A percentile compares a stretch with the other conserved stretches of the same genome.
Conservation (phyloP, 495 filamentous ascomycete species). For the Xylaria flabelliformis region DNA sequence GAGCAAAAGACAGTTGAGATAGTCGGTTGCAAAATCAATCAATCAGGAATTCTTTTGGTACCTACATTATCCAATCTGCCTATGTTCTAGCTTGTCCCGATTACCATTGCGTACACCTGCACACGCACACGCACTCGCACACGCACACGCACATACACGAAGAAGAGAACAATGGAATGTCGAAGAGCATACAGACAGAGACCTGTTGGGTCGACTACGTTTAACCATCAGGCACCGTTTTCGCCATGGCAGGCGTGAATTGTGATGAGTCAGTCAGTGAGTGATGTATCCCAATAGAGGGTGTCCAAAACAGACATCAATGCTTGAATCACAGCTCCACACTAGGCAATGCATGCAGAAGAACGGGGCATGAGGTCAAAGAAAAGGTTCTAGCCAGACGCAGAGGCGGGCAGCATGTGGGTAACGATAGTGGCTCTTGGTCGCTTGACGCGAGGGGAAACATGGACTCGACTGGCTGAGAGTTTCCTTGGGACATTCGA, state of each 20-base stretch:
- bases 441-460: background rate
- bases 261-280: conserved; percentile 20
- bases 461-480: conserved; percentile 10
- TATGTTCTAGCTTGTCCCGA: conserved; percentile 15
- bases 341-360: background rate
- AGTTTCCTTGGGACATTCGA: background rate
- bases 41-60: background rate
- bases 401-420: background rate
- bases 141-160: background rate
- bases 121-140: background rate
- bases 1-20: conserved; percentile 5
- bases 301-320: background rate
- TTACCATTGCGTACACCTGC: background rate
- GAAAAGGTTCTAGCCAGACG: conserved; percentile 2
- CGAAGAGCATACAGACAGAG: background rate
- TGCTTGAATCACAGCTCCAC: background rate
- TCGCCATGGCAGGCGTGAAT: conserved; percentile 1
- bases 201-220: background rate
- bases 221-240: background rate
- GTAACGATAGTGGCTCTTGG: background rate
- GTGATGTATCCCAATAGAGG: conserved; percentile 4
- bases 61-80: background rate
- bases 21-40: background rate
- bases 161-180: no score
- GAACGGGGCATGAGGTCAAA: background rate